Conservation (phyloP, 495 filamentous ascomycete genomes). For the Endocarpon pusillum region DNA sequence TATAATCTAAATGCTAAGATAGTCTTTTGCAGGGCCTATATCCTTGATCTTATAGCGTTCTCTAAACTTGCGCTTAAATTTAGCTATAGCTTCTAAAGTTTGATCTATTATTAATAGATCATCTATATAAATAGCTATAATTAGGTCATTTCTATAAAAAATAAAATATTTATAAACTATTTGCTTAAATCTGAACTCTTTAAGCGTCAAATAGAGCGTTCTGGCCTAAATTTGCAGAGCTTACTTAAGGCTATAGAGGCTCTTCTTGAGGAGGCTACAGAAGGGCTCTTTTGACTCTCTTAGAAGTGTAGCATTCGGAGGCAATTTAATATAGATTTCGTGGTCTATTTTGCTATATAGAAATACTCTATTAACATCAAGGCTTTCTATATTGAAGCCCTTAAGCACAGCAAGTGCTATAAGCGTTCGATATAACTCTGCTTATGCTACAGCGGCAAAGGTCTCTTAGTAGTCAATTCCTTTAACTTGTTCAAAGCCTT, state of each 20-base stretch:
- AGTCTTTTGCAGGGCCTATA: no score
- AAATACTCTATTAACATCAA: constrained; percentile 20
- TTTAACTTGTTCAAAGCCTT: constrained; percentile 10
- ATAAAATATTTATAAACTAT: constrained; percentile 11
- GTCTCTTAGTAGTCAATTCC: constrained; percentile 23
- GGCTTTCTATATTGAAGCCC: constrained; percentile 17
- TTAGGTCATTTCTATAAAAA: no score
- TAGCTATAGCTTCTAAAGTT: constrained; percentile 4
- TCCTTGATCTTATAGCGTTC: no score
- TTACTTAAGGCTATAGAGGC: constrained; percentile 27
- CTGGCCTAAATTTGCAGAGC: constrained; percentile 18
- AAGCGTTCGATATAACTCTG: constrained; percentile 15
- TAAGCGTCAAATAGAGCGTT: no score
- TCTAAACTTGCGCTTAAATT: no score
- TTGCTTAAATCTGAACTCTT: constrained; percentile 12
- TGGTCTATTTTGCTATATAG: constrained; percentile 15
- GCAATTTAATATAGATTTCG: constrained; percentile 16
- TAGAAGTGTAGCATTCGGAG: constrained; percentile 8
- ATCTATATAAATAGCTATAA: constrained; percentile 19
- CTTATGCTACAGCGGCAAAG: constrained; percentile 25
- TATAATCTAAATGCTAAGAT: no score
- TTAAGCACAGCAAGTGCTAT: constrained; percentile 13
- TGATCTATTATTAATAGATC: constrained; percentile 17
- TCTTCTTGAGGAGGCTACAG: constrained; percentile 16
- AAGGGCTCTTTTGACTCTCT: constrained; percentile 10